Evolutionary conservation across 495 filamentous ascomycete genomes (phyloP).

Genomic region (Penicillium salamii): DNA sequence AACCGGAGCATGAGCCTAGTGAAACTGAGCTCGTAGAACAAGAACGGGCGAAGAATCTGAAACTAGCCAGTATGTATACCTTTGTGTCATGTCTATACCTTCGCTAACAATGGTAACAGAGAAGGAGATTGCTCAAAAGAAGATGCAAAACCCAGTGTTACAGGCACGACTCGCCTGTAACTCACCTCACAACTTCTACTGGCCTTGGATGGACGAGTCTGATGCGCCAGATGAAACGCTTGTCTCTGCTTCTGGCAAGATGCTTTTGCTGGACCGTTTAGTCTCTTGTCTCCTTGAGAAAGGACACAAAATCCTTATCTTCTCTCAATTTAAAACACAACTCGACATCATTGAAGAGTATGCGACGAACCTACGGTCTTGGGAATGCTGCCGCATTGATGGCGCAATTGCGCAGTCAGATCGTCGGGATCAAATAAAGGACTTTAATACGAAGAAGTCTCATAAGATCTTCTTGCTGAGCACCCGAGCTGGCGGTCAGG

Average conservation of each 20-base stretch:
- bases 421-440: conserved; percentile 75
- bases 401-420: conserved; percentile 79
- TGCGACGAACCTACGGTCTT: conserved; percentile 64
- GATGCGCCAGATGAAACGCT: conserved; percentile 67
- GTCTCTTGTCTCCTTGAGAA: conserved; percentile 70
- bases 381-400: conserved; percentile 88
- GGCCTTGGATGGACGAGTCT: conserved; percentile 67
- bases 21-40: conserved; percentile 58
- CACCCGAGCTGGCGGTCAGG: conserved; percentile 89
- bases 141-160: conserved; percentile 91
- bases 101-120: conserved; percentile 42
- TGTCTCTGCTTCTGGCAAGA: conserved; percentile 86
- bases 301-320: conserved; percentile 90
- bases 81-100: not conserved
- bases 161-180: conserved; percentile 93
- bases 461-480: conserved; percentile 82
- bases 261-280: conserved; percentile 87
- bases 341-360: conserved; percentile 90
- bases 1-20: conserved; percentile 51
- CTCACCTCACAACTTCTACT: conserved; percentile 93
- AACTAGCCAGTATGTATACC: conserved; percentile 67
- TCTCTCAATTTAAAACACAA: conserved; percentile 93
- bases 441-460: conserved; percentile 72
- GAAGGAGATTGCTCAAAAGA: conserved; percentile 82
- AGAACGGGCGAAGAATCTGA: conserved; percentile 67